Conservation (phyloP, 306 rosid genomes). For the Cercis canadensis region DNA sequence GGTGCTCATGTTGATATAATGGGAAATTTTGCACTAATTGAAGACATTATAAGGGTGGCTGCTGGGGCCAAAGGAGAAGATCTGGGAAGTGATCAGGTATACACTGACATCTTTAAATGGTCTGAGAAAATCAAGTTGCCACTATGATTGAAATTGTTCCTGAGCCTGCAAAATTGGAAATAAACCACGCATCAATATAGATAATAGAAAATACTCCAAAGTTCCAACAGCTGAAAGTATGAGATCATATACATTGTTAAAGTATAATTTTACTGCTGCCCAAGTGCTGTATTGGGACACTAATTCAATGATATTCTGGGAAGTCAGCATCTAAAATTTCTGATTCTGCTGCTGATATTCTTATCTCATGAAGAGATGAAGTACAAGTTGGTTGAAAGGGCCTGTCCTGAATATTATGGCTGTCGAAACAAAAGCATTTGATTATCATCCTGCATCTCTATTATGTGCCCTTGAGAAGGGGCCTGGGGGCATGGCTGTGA, state of each 20-base stretch:
- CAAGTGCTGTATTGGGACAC: background rate
- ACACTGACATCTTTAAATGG: conserved; percentile 78
- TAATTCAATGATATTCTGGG: background rate
- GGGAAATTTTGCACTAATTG: conserved; percentile 88
- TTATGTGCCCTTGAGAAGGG: too few species aligned
- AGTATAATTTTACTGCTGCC: conserved; percentile 20
- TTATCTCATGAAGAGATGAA: conserved; percentile 19
- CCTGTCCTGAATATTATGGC: conserved; percentile 3
- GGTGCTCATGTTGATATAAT: conserved; percentile 92
- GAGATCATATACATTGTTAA: conserved; percentile 26
- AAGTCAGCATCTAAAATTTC: too few species aligned
- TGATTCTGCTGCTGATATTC: conserved; percentile 21
- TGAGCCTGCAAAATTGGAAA: too few species aligned
- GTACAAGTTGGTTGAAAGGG: conserved; percentile 16
- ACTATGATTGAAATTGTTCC: conserved; percentile 22
- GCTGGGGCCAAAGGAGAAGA: conserved; percentile 81
- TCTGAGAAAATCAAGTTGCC: conserved; percentile 63
- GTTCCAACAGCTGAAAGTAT: background rate
- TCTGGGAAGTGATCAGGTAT: conserved; percentile 75
- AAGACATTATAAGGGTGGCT: conserved; percentile 76
- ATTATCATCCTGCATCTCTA: conserved; percentile 2
- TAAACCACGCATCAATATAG: too few species aligned
- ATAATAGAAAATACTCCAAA: too few species aligned
- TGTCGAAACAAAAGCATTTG: conserved; percentile 8
- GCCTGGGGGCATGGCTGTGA: too few species aligned